A percentile compares a stretch with the other conserved stretches of the same genome.
phyloP scores from a whole-genome alignment of 257 asterid genomes.

The Lantana camara region DNA sequence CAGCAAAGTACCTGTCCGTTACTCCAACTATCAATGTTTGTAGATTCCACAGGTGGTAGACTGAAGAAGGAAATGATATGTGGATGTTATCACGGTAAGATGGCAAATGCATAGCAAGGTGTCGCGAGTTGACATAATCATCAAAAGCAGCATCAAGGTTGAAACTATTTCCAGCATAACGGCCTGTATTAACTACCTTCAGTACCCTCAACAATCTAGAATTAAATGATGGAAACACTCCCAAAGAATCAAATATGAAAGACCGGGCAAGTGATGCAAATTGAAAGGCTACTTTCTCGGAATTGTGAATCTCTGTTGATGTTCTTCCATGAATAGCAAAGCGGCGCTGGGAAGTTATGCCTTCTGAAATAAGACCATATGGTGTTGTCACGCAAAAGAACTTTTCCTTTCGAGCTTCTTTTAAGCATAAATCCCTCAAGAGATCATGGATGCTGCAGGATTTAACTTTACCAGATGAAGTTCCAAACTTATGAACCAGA shows the following conservation, averaged over 20 bases:
- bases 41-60: constrained; percentile 10
- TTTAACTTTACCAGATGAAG: background rate
- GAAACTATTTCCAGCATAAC: background rate
- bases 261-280: background rate
- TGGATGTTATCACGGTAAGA: too few species aligned
- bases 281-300: too few species aligned
- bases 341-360: constrained; percentile 23
- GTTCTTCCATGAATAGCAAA: background rate
- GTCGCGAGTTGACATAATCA: background rate
- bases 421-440: constrained; percentile 6
- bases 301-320: background rate
- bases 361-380: background rate
- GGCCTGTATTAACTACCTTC: background rate
- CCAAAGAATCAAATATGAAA: background rate
- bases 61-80: too few species aligned
- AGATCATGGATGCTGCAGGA: constrained; percentile 13
- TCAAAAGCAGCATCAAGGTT: background rate
- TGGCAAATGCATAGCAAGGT: background rate
- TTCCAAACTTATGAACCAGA: background rate
- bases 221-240: background rate
- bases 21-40: background rate
- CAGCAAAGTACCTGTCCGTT: too few species aligned
- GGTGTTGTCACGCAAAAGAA: background rate
- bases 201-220: background rate
- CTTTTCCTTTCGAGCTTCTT: constrained; percentile 1